A percentile compares a stretch with the other conserved stretches of the same genome.
Evolutionary conservation across 495 filamentous ascomycete genomes (phyloP).

Genomic region (Tuber indicum): DNA sequence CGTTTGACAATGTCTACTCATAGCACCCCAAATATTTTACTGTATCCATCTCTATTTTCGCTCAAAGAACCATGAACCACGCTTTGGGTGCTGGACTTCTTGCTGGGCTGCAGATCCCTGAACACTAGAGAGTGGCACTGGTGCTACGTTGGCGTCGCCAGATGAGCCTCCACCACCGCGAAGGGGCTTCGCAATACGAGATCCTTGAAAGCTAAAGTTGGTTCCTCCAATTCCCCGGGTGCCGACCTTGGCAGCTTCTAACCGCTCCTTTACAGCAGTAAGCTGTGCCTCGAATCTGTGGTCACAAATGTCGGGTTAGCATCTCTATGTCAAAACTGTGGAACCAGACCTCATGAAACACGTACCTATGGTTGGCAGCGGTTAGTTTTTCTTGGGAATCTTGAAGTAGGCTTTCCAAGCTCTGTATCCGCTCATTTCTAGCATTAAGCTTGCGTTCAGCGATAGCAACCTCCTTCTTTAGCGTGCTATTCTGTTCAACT

Average conservation of each 20-base stretch:
- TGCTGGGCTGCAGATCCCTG: slow-evolving; percentile 38
- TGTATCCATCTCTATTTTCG: slow-evolving; percentile 24
- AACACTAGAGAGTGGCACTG: slow-evolving; percentile 49
- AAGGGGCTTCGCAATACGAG: slow-evolving; percentile 93
- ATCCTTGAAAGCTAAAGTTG: slow-evolving; percentile 70
- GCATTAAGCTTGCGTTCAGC: slow-evolving; percentile 95
- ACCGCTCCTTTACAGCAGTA: slow-evolving; percentile 91
- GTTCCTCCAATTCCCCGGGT: slow-evolving; percentile 70
- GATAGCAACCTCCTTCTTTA: slow-evolving; percentile 99
- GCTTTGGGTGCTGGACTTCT: slow-evolving; percentile 39
- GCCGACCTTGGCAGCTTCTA: slow-evolving; percentile 89
- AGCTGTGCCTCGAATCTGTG: slow-evolving; percentile 92
- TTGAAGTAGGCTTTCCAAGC: slow-evolving; percentile 81
- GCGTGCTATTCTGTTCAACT: slow-evolving; percentile 88
- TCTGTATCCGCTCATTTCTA: slow-evolving; percentile 90
- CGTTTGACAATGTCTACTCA: background rate
- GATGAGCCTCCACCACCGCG: slow-evolving; percentile 67
- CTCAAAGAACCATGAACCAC: slow-evolving; percentile 40
- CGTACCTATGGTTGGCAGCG: slow-evolving; percentile 88
- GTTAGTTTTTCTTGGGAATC: slow-evolving; percentile 97
- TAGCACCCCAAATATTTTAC: background rate
- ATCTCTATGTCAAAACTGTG: slow-evolving; percentile 5
- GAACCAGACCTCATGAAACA: slow-evolving; percentile 12
- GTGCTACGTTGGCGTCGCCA: slow-evolving; percentile 47
- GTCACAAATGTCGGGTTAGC: slow-evolving; percentile 7